Percentiles rank a stretch among this genome's conserved stretches.
These are phyloP conservation scores for Sporothrix schenckii DNA, from an alignment of 2,329 filamentous ascomycete species.

Conservation along the genomic window DNA sequence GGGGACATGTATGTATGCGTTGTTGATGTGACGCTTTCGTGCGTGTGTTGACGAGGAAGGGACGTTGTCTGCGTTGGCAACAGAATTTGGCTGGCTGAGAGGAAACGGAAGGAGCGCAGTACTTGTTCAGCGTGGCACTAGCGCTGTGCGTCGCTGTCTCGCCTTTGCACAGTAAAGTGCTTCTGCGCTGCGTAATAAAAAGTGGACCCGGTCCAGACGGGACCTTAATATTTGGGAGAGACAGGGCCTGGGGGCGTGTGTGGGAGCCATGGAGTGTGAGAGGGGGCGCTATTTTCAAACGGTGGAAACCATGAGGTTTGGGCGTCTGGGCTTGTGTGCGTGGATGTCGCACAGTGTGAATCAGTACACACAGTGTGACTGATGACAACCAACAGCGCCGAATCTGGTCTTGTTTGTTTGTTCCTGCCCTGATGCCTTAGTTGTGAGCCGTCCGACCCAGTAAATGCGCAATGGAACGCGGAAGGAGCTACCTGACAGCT, in stretches of 20 bases:
- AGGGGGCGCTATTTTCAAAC: slow-evolving; percentile 32
- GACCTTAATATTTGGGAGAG: slow-evolving; percentile 31
- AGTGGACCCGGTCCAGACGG: slow-evolving; percentile 29
- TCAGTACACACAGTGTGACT: slow-evolving; percentile 13
- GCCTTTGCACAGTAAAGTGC: slow-evolving; percentile 13
- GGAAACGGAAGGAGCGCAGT: slow-evolving; percentile 27
- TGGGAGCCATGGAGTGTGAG: slow-evolving; percentile 14
- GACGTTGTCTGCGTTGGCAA: slow-evolving; percentile 29
- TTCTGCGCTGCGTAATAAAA: slow-evolving; percentile 20
- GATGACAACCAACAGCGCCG: neutral
- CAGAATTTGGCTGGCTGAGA: slow-evolving; percentile 18
- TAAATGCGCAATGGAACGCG: slow-evolving; percentile 8
- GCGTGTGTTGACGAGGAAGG: slow-evolving; percentile 30
- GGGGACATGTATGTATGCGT: slow-evolving; percentile 30
- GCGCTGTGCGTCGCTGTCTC: slow-evolving; percentile 24
- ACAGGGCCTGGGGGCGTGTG: slow-evolving; percentile 10
- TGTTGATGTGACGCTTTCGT: slow-evolving; percentile 35
- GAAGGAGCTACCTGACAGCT: neutral
- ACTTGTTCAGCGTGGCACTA: slow-evolving; percentile 22
- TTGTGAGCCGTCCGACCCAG: neutral
- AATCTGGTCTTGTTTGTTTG: neutral
- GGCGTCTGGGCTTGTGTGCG: neutral
- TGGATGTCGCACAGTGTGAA: slow-evolving; percentile 14
- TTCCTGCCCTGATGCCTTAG: slow-evolving; percentile 6
- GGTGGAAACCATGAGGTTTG: neutral